phyloP scores from a whole-genome alignment of 768 basidiomycete genomes.

The Amyloporia xantha region DNA sequence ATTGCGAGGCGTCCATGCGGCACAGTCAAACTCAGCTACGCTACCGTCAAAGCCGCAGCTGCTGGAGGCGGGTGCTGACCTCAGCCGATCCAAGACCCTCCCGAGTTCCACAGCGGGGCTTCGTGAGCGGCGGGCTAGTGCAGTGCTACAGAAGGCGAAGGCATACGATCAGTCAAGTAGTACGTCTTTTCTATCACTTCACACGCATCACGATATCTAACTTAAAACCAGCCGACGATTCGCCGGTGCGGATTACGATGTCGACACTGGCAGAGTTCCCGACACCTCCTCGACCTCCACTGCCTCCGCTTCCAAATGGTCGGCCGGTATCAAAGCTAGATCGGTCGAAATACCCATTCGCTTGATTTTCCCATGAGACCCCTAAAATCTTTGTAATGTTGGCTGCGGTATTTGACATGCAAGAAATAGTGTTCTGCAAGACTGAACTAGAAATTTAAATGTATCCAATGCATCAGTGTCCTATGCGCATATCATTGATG shows the following conservation, averaged over 20 bases:
- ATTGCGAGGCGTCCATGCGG: background rate
- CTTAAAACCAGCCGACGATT: slow-evolving; percentile 6
- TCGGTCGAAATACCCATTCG: slow-evolving; percentile 26
- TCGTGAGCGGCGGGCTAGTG: slow-evolving; percentile 19
- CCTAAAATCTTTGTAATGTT: background rate
- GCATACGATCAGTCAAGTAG: slow-evolving; percentile 23
- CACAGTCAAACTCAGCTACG: background rate
- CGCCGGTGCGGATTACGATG: slow-evolving; percentile 13
- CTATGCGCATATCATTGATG: too few relatives aligned
- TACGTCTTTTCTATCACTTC: slow-evolving; percentile 4
- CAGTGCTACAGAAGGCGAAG: slow-evolving; percentile 25
- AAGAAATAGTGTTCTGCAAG: too few relatives aligned
- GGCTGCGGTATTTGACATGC: background rate
- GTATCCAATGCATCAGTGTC: too few relatives aligned
- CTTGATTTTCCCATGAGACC: slow-evolving; percentile 8
- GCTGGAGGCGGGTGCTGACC: background rate
- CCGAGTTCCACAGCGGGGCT: slow-evolving; percentile 13
- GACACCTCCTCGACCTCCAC: slow-evolving; percentile 15
- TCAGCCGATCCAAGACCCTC: slow-evolving; percentile 22
- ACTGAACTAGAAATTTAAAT: too few relatives aligned
- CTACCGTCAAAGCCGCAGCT: background rate
- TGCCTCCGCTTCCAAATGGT: slow-evolving; percentile 13
- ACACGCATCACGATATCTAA: too few relatives aligned
- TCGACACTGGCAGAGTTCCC: slow-evolving; percentile 32
- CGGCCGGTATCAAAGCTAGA: slow-evolving; percentile 22